Evolutionary conservation across 805 yeast species (phyloP), one percentile per base, ranked within the genome.

Genomic region (Candida orba): DNA sequence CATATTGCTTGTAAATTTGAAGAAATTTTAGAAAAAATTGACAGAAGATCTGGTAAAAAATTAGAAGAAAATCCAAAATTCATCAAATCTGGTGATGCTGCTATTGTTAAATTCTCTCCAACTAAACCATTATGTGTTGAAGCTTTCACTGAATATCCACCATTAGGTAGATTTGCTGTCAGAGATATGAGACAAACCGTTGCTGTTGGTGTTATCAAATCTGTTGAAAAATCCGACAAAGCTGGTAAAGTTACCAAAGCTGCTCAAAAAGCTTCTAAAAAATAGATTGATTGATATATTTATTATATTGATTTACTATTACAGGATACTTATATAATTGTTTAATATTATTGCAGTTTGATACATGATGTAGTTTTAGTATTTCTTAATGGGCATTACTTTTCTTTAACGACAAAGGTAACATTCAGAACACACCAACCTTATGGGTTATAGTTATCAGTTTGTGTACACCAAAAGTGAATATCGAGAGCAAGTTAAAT

Each of bases 151-250:
- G 91, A 86, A 71, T 89, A 89, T 85, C 96, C 95, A 72, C 98
- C 96, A 79, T 75, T 91, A 73, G 93, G 95, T 79, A 88, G 98
- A 84, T 82, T 90, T 78, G 91, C 91, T 71, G 96, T 89, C 81
- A 90, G 97, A 85, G 97, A 89, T 78, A 89, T 89, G 97, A 86
- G 97, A 85, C 96, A 89, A 78, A 90, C 97, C 64, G 97, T 90
- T 66, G 97, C 96, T 69, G 96, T 90, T 72, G 96, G 96, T 89
- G 96, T 89, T 69, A 85, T 89, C 91, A 89, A 89, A 84, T 72
- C 88, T 56, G 95, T 86, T 63, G 93, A 78, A 65, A 86, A 87
- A 83, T 66, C 84, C 57, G 81, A 78, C 72, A 73, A 72, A 66
- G 86, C 88, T 65, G 90, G 87, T 75, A 86, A 87, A 88, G 93